These are phyloP conservation scores for Boletellus deceptivus DNA, from an alignment of 1,284 basidiomycete species.

Conservation along the genomic window DNA sequence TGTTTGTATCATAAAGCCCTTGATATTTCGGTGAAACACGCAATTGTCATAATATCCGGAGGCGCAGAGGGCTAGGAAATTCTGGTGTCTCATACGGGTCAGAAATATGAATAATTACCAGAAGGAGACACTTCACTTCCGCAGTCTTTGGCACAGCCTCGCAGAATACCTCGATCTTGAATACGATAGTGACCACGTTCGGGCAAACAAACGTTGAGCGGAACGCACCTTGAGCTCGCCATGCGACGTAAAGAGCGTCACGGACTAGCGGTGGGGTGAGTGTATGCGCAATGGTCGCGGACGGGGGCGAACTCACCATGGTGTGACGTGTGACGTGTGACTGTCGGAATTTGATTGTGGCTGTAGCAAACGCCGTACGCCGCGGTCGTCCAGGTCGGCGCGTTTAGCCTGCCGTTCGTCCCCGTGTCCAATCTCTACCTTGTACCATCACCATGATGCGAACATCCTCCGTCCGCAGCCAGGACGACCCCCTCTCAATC, in stretches of 20 bases:
- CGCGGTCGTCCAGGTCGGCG: neutral
- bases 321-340: slow-evolving; percentile 33
- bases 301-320: slow-evolving; percentile 30
- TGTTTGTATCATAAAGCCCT: slow-evolving; percentile 94
- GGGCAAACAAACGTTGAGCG: neutral
- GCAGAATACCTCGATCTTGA: slow-evolving; percentile 93
- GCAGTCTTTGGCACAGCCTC: slow-evolving; percentile 93
- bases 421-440: slow-evolving; percentile 26
- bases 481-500: slow-evolving; percentile 72
- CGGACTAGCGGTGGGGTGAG: slow-evolving; percentile 60
- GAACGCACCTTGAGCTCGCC: slow-evolving; percentile 87
- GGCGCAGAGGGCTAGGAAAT: slow-evolving; percentile 93
- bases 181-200: neutral
- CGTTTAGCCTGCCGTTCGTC: slow-evolving; percentile 9
- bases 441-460: slow-evolving; percentile 48
- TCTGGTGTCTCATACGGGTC: slow-evolving; percentile 47
- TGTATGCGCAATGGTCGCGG: slow-evolving; percentile 21
- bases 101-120: slow-evolving; percentile 4
- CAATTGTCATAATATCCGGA: slow-evolving; percentile 85
- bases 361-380: too few species aligned
- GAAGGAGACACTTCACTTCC: slow-evolving; percentile 56
- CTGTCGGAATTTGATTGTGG: neutral
- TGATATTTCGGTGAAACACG: slow-evolving; percentile 93
- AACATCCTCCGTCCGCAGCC: slow-evolving; percentile 64
- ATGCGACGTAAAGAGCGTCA: slow-evolving; percentile 90